Evolutionary conservation across 768 basidiomycete genomes (phyloP).

Genomic region (Cyathus striatus): DNA sequence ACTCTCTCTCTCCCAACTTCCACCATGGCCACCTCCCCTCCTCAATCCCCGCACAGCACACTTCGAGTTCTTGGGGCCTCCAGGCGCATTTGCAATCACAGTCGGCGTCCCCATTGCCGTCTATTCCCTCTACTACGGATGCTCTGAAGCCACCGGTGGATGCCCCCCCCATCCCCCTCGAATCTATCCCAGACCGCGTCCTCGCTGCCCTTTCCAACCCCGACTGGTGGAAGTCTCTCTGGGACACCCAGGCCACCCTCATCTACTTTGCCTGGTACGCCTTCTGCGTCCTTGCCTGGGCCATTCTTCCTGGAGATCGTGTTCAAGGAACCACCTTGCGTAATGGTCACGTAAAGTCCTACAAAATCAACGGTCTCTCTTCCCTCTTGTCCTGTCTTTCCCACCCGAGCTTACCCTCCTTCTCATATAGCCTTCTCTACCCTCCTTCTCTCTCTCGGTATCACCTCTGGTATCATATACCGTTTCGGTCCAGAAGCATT

Average conservation of each 20-base stretch:
- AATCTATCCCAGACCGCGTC: constrained; percentile 34
- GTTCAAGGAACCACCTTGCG: constrained; percentile 69
- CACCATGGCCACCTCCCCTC: constrained; percentile 19
- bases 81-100: constrained; percentile 68
- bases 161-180: constrained; percentile 54
- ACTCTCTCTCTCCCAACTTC: too few species aligned
- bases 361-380: constrained; percentile 90
- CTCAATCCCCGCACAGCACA: constrained; percentile 67
- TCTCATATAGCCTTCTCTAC: constrained; percentile 77
- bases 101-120: constrained; percentile 64
- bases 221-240: constrained; percentile 70
- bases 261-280: constrained; percentile 88
- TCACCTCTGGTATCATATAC: constrained; percentile 63
- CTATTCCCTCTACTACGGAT: constrained; percentile 75
- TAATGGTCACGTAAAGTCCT: constrained; percentile 70
- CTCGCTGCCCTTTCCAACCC: constrained; percentile 38
- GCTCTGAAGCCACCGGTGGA: constrained; percentile 65
- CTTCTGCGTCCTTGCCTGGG: constrained; percentile 83
- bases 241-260: constrained; percentile 74
- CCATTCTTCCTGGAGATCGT: constrained; percentile 67
- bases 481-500: constrained; percentile 75
- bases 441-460: constrained; percentile 73
- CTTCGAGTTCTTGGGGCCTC: constrained; percentile 83
- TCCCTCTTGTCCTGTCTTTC: not conserved
- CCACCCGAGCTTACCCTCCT: not conserved